Evolutionary conservation across 441 rosid species (phyloP).

Genomic region (Populus trichocarpa): DNA sequence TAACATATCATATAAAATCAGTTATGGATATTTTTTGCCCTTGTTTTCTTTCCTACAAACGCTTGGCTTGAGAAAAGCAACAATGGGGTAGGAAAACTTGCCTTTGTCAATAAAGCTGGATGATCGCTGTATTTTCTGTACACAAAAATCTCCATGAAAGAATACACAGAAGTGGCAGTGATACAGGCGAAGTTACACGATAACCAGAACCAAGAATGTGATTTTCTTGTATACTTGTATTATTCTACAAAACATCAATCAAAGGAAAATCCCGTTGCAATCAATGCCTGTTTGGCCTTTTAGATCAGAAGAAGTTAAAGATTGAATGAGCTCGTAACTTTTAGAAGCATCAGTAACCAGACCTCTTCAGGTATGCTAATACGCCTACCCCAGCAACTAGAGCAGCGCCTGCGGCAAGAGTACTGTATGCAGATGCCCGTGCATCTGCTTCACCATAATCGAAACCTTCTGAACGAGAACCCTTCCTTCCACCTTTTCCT

Average conservation of each 20-base stretch:
- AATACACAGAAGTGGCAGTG: slow-evolving; percentile 5
- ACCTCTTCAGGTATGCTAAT: slow-evolving; percentile 65
- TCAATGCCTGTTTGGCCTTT: neutral
- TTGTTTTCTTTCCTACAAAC: too few relatives aligned
- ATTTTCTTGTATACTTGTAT: slow-evolving; percentile 6
- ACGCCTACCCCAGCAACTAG: slow-evolving; percentile 81
- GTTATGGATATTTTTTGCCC: too few relatives aligned
- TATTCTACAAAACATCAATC: slow-evolving; percentile 14
- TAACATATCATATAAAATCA: too few relatives aligned
- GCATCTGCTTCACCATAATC: slow-evolving; percentile 67
- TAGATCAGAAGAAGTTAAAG: neutral
- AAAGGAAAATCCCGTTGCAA: neutral
- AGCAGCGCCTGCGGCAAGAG: slow-evolving; percentile 94
- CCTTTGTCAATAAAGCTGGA: neutral
- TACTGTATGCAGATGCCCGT: slow-evolving; percentile 85
- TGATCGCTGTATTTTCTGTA: too few relatives aligned
- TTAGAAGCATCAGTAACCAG: slow-evolving; percentile 34
- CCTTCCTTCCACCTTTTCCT: slow-evolving; percentile 36
- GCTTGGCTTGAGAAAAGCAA: neutral
- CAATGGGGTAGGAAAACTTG: neutral
- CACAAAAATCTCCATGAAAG: neutral
- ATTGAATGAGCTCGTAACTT: neutral
- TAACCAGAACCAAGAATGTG: neutral
- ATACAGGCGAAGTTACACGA: neutral
- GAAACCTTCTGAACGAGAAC: slow-evolving; percentile 40